phyloP scores from a whole-genome alignment of 1,284 basidiomycete species.

The Earliella scabrosa region DNA sequence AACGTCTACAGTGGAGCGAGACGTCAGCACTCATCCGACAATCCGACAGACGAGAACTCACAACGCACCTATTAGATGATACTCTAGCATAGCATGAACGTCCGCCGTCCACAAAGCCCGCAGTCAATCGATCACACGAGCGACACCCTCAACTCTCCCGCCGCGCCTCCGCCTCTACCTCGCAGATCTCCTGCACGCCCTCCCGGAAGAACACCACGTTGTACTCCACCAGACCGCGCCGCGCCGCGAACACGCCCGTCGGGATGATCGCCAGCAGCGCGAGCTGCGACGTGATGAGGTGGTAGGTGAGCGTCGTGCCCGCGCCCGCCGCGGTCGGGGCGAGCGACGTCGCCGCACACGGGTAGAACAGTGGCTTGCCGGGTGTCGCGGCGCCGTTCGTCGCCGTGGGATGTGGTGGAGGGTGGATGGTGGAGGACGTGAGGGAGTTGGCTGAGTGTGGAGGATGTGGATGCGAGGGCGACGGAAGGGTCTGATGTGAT shows the following conservation, averaged over 20 bases:
- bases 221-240: conserved; percentile 88
- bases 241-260: conserved; percentile 77
- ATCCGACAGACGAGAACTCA: too few relatives aligned
- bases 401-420: not conserved
- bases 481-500: conserved; percentile 8
- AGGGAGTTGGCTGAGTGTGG: conserved; percentile 1
- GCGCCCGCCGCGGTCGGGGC: conserved; percentile 61
- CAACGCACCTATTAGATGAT: too few relatives aligned
- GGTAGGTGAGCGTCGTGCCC: conserved; percentile 83
- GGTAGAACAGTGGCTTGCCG: conserved; percentile 48
- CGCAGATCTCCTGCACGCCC: conserved; percentile 77
- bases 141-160: not conserved
- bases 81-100: too few relatives aligned
- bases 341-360: conserved; percentile 57
- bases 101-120: too few relatives aligned
- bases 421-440: conserved; percentile 30
- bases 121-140: too few relatives aligned
- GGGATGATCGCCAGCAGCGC: conserved; percentile 85
- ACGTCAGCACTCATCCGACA: too few relatives aligned
- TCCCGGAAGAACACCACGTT: conserved; percentile 90
- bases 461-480: not conserved
- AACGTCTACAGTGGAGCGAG: too few relatives aligned
- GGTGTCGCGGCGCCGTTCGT: not conserved
- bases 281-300: conserved; percentile 82
- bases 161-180: conserved; percentile 64